These are phyloP conservation scores for Hygrophorus russula DNA, from an alignment of 768 basidiomycete genomes.

Conservation along the genomic window DNA sequence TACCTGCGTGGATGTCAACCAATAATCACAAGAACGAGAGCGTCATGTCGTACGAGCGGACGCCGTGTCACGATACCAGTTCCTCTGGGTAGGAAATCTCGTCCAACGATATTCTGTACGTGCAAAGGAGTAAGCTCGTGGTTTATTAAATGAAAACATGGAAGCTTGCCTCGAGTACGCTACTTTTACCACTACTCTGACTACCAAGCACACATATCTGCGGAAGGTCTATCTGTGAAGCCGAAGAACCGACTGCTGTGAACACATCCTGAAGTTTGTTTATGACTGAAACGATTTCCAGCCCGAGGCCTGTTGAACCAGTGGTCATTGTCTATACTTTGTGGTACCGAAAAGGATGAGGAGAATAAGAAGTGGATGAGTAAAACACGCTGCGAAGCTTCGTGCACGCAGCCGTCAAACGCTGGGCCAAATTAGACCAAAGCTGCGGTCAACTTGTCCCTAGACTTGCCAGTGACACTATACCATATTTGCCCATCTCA, in stretches of 20 bases:
- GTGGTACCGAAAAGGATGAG: no score
- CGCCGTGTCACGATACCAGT: constrained; percentile 97
- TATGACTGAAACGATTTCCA: constrained; percentile 70
- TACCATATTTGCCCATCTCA: no score
- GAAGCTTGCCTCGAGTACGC: constrained; percentile 71
- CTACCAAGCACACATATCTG: constrained; percentile 89
- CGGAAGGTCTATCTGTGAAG: constrained; percentile 76
- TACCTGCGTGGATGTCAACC: constrained; percentile 34
- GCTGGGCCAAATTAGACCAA: no score
- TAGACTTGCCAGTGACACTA: no score
- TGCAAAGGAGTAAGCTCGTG: constrained; percentile 4
- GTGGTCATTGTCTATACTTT: not conserved
- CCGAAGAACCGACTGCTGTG: constrained; percentile 68
- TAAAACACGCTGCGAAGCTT: no score
- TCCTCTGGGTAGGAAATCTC: constrained; percentile 97
- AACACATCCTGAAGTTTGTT: constrained; percentile 93
- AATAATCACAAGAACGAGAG: not conserved
- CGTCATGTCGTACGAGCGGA: constrained; percentile 53
- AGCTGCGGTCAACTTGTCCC: no score
- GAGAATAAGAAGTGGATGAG: no score
- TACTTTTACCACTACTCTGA: constrained; percentile 91
- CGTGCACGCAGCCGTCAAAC: no score
- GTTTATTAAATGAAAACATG: not conserved
- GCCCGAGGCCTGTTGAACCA: constrained; percentile 50
- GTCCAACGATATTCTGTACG: constrained; percentile 86